Percentiles rank a stretch among this genome's conserved stretches.
Evolutionary conservation across 2,329 filamentous ascomycete species (phyloP).

Genomic region (Aspergillus sp.): DNA sequence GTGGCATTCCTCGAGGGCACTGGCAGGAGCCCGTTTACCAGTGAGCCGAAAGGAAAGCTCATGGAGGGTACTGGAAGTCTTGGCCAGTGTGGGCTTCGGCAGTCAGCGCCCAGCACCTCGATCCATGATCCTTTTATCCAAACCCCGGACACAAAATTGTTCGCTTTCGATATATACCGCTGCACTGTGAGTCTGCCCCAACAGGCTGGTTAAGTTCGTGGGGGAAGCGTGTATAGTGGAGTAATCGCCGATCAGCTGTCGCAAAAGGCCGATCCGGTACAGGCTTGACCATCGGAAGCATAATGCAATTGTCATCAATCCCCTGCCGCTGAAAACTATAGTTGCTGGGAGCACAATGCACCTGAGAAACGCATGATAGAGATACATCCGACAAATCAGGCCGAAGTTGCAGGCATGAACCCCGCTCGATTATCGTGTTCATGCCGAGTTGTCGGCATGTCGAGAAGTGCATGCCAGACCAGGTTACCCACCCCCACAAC

Average conservation of each 20-base stretch:
- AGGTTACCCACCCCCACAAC: not conserved
- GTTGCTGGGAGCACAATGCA: not conserved
- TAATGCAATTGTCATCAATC: not conserved
- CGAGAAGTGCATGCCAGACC: not conserved
- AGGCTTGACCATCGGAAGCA: not conserved
- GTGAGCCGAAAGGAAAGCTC: not conserved
- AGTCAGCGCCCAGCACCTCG: not conserved
- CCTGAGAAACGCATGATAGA: not conserved
- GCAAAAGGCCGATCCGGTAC: not conserved
- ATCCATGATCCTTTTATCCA: not conserved
- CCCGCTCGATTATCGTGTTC: not conserved
- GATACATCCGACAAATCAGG: too few species aligned
- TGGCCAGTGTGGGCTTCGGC: not conserved
- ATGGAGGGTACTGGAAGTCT: not conserved
- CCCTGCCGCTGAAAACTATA: not conserved
- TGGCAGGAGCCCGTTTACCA: not conserved
- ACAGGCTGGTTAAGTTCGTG: not conserved
- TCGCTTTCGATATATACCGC: not conserved
- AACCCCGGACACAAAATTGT: not conserved
- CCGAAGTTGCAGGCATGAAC: not conserved
- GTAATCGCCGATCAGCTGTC: conserved; percentile 3
- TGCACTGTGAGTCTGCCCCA: not conserved
- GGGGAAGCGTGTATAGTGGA: not conserved
- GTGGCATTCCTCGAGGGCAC: not conserved
- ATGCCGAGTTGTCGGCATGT: not conserved